A percentile compares a stretch with the other conserved stretches of the same genome.
Evolutionary conservation across 768 basidiomycete genomes (phyloP).

Genomic region (Russula brevipes): DNA sequence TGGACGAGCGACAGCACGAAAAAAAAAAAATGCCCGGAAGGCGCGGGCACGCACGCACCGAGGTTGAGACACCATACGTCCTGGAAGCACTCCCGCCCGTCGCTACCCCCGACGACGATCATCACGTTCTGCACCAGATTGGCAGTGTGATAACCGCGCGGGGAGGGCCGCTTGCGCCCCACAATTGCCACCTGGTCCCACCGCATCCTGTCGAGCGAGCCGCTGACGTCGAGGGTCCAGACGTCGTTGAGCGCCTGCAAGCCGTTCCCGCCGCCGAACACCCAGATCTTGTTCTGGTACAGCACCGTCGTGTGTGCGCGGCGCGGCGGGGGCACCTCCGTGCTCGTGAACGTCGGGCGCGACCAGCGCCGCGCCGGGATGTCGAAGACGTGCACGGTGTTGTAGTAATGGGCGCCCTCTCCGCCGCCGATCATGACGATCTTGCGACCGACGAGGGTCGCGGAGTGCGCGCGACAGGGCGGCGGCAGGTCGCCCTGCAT

Average conservation of each 20-base stretch:
- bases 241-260: conserved; percentile 84
- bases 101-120: conserved; percentile 87
- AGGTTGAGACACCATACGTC: conserved; percentile 86
- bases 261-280: conserved; percentile 95
- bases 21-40: no score
- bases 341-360: conserved; percentile 36
- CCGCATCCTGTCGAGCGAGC: conserved; percentile 38
- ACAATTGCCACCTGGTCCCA: conserved; percentile 58
- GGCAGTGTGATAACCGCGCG: conserved; percentile 87
- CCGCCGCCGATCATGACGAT: conserved; percentile 87
- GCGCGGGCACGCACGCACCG: conserved; percentile 45
- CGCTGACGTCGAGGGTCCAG: conserved; percentile 74
- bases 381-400: conserved; percentile 77
- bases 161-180: conserved; percentile 48
- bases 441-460: conserved; percentile 74
- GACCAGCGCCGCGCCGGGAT: conserved; percentile 67
- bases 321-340: conserved; percentile 43
- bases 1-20: conserved; percentile 35
- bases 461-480: conserved; percentile 82
- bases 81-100: conserved; percentile 81
- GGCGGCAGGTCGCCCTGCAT: conserved; percentile 74
- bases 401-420: conserved; percentile 75
- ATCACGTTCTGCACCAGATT: conserved; percentile 82
- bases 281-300: conserved; percentile 65
- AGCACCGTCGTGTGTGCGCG: conserved; percentile 85